Conservation (phyloP, 148 eudicot genomes). For the Rhododendron griersonianum region DNA sequence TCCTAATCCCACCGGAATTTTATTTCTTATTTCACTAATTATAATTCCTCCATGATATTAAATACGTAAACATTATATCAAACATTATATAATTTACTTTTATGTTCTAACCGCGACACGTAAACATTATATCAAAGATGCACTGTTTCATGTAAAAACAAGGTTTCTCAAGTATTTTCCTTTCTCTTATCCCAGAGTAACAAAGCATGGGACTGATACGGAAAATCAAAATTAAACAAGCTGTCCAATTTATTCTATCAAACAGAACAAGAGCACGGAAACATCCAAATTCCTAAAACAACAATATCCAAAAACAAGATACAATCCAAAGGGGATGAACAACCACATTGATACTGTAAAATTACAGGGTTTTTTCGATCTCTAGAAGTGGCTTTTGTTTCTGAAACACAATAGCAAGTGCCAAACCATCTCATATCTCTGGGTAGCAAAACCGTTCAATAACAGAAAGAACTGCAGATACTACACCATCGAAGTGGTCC, state of each 20-base stretch:
- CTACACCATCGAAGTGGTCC: constrained; percentile 16
- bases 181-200: not conserved
- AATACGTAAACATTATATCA: too few relatives aligned
- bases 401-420: not conserved
- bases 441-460: constrained; percentile 2
- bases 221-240: not conserved
- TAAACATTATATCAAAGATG: not conserved
- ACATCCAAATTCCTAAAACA: not conserved
- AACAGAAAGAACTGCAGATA: not conserved
- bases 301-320: not conserved
- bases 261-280: not conserved
- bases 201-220: not conserved
- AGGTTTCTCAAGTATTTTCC: not conserved
- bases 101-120: not conserved
- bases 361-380: not conserved
- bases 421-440: constrained; percentile 6
- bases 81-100: not conserved
- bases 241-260: not conserved
- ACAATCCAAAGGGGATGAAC: not conserved
- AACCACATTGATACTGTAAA: not conserved
- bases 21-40: too few relatives aligned
- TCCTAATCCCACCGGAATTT: too few relatives aligned
- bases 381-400: not conserved
- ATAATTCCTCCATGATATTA: too few relatives aligned
- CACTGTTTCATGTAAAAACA: not conserved